Evolutionary conservation across 306 rosid species (phyloP), one percentile per base, ranked within the genome.

Genomic region (Pyrus communis): DNA sequence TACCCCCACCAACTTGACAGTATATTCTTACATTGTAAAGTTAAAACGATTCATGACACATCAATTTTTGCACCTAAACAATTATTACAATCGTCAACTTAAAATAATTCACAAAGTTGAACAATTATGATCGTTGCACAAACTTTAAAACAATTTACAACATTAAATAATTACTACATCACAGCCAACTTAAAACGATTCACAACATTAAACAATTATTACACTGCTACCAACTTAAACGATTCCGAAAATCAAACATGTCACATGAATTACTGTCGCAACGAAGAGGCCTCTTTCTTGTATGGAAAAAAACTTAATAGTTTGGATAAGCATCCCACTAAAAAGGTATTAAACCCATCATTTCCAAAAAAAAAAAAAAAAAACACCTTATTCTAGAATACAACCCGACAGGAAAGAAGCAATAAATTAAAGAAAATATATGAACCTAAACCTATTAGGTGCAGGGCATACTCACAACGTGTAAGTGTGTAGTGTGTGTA

Each of bases 111-210:
- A 35, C 2, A 35, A 35, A 35, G 9, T 35, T 7, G 40, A 35
- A 13, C 18, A 25, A 23, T 25, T 60, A 60, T 25, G 4, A 60
- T 2, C 25, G 11, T 40, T 11, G 2, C 19, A 21, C 1, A 2
- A 60, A 25, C 17, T 3, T 3, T 15, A 8, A 30, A 30, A 17
- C n/a, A 3, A 61, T 25, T 10, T 2, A 5, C 19, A 19, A 28
- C 0, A 5, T 3, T 30, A 7, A 63, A 17, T 5, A 63, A 28
- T 8, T 63, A 30, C 9, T 63, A 30, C 0, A 63, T 49, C 19
- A 9, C 0, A 0, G 1, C 1, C 0, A 30, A 30, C 11, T 2
- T 9, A 3, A 30, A 30, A 17, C 21, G 0, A 61, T 25, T 19
- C 21, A 5, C 2, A 49, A 49, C 3, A 0, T 49, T 49, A 49